These are phyloP conservation scores for Cryptosporidium sp. DNA, from an alignment of 169 alveolate species.

Conservation along the genomic window DNA sequence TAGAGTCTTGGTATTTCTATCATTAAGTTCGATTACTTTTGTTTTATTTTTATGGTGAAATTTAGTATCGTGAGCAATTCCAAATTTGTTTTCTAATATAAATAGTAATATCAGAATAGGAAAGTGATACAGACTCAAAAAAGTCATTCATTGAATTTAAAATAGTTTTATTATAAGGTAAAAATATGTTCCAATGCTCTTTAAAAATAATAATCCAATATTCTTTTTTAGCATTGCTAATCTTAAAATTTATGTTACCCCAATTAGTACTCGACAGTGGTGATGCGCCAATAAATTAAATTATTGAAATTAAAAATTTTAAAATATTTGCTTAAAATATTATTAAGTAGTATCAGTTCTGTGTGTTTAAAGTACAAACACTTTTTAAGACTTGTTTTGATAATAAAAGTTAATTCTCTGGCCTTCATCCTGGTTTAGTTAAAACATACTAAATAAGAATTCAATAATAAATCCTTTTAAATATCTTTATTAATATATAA, in stretches of 20 bases:
- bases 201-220: not conserved
- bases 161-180: not conserved
- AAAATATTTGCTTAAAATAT: not conserved
- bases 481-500: too few species aligned
- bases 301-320: not conserved
- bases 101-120: not conserved
- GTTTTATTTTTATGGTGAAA: not conserved
- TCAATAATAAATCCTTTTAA: not conserved
- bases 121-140: not conserved
- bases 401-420: not conserved
- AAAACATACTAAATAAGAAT: not conserved
- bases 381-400: not conserved
- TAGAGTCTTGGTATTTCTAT: not conserved
- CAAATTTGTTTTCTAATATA: not conserved
- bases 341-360: not conserved
- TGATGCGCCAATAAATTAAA: slow-evolving; percentile 19
- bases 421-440: not conserved
- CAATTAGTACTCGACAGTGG: slow-evolving; percentile 34
- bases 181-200: not conserved
- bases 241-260: slow-evolving; percentile 32
- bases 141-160: slow-evolving; percentile 5
- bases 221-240: not conserved
- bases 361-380: not conserved
- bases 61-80: not conserved
- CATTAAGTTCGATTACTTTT: not conserved